Evolutionary conservation across 2,329 filamentous ascomycete genomes (phyloP), one percentile per base, ranked within the genome.

Genomic region (Aspergillus fumigatiaffinis): DNA sequence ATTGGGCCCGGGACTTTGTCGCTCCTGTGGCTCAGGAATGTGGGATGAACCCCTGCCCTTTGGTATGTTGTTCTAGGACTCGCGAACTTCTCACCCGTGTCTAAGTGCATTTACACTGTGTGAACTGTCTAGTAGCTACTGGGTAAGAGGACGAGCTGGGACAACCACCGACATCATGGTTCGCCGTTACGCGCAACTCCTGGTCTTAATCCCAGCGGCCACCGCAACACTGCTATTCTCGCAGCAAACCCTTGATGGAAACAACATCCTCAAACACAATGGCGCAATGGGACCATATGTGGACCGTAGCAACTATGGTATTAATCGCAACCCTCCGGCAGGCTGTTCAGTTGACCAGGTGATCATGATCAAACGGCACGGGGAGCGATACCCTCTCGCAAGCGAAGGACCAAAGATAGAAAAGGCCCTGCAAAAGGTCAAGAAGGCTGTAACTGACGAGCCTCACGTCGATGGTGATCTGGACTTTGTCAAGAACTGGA

Each of bases 331-430:
- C 12, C 53, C 64, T 1, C 65, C 64, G 5, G 54, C 59, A 4
- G 44, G 47, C 52, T 68, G 66, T 51, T 41, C 53, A 1, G 63
- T 67, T 6, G 64, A 65, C 47, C 66, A 68, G 51, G 62, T 66
- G 17, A 59, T 65, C 50, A 65, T 64, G 59, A 57, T 66, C 56
- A 64, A 52, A 52, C 59, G 66, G 10, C 64, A 68, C 28, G 64
- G 66, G 9, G 66, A 68, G 53, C 62, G 64, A 9, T 67, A 67
- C 49, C 64, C 66, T 6, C 51, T 51, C 23, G 32, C 51, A 8
- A 51, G 35, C 17, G 54, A 53, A 25, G 59, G 55, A 1, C 21
- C 49, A 14, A 44, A 51, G 8, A 61, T 63, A 14, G 60, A 64
- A 50, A 41, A 52, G 2, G 50, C 51, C 5, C 51, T 67, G 26